Base-by-base conservation (phyloP, 768 basidiomycete species). In the Psilocybe cubensis region DNA sequence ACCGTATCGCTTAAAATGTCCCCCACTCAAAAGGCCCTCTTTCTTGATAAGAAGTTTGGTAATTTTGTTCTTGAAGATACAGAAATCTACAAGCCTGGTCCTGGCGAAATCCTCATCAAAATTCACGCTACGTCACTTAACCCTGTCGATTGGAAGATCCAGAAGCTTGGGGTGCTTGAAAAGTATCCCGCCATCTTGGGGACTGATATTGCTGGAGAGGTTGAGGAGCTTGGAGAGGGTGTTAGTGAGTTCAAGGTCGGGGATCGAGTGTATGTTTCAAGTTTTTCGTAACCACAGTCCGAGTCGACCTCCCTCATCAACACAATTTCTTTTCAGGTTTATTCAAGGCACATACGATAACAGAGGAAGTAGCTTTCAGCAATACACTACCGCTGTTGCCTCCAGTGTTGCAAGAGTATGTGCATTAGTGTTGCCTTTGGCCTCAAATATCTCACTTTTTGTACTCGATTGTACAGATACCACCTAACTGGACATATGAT, bases 211-310 rank as follows among this genome's bases (percentile, higher is more conserved):
- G 79, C 84, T 44, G 85, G 85, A 2, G 75, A 77, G 1, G 78
- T 86, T 6, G 78, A 76, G 27, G 75, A 70, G 31, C 72, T 86
- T 45, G 85, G 84, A 2, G 77, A 79, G 54, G 80, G 78, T 1
- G 84, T 87, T 4, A 74, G 70, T 17, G 70, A 71, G 27, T 79
- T 84, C 63, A 73, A 79, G 57, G 72, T 73, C 27, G 84, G 83
- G 2, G 83, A 86, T 65, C 73, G 76, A 68, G 81, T 86, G 82
- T 83, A 68, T 60, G 79, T 63, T 0, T 52, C 47, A 2, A 10
- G 29, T 10, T 20, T 29, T 43, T 31, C 23, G n/a, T 11, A 3
- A 28, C 10, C 8, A 24, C 21, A 5, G 5, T 7, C 12, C 8
- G 9, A 17, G n/a, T 21, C 6, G 31, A 11, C 7, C 33, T 54